Percentiles rank a stretch among this genome's conserved stretches.
Conservation (phyloP, 2,329 filamentous ascomycete genomes). For the Fusarium sp. region DNA sequence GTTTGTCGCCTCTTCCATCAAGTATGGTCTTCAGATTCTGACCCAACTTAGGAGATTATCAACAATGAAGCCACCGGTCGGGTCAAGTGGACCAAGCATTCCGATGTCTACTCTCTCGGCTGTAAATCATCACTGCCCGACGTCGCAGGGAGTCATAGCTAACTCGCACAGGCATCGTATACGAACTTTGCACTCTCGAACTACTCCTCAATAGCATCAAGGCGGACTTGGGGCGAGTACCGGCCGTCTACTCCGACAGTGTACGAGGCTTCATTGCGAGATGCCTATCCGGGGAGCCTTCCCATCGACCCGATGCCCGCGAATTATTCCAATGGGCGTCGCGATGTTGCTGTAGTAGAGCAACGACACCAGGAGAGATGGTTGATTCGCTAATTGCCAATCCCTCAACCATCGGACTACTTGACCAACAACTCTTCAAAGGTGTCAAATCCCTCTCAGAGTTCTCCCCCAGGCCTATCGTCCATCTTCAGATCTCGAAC, state of each 20-base stretch:
- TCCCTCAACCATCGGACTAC: background rate
- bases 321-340: background rate
- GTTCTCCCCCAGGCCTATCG: background rate
- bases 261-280: background rate
- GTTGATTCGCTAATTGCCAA: background rate
- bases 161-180: background rate
- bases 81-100: background rate
- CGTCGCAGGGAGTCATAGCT: background rate
- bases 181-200: background rate
- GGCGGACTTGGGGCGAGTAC: background rate
- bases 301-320: background rate
- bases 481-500: background rate
- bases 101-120: background rate
- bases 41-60: background rate
- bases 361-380: background rate
- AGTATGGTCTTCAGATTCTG: background rate
- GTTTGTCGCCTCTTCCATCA: background rate
- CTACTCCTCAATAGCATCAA: background rate
- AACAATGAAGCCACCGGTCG: background rate
- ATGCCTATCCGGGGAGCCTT: background rate
- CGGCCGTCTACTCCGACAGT: background rate
- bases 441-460: background rate
- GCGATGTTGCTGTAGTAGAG: background rate
- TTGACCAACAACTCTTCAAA: background rate
- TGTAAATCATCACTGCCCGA: background rate